phyloP scores from a whole-genome alignment of 2,329 filamentous ascomycete genomes.

The Epichloe brachyelytri region DNA sequence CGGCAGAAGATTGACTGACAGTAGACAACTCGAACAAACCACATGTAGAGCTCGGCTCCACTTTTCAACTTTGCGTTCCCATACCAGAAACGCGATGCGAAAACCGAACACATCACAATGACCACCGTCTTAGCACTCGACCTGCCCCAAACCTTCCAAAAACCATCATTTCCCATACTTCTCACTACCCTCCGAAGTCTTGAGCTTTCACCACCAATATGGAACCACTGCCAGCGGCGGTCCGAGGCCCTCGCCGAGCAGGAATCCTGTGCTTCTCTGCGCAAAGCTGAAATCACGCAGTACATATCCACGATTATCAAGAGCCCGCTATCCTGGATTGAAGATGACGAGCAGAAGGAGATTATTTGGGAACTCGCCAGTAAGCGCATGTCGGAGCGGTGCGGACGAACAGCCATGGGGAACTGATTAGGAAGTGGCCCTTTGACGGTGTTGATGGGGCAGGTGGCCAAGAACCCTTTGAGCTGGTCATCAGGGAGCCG shows the following conservation, averaged over 20 bases:
- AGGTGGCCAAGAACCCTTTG: constrained; percentile 30
- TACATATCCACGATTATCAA: constrained; percentile 60
- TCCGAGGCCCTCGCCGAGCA: constrained; percentile 29
- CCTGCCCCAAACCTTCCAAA: constrained; percentile 72
- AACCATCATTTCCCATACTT: constrained; percentile 53
- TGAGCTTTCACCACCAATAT: constrained; percentile 53
- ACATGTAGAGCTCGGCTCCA: not conserved
- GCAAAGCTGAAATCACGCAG: constrained; percentile 40
- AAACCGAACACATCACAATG: not conserved
- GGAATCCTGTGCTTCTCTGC: constrained; percentile 26
- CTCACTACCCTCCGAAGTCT: constrained; percentile 54
- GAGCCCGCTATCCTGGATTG: constrained; percentile 55
- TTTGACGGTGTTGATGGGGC: constrained; percentile 21
- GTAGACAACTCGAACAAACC: too few species aligned
- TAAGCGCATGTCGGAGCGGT: constrained; percentile 68
- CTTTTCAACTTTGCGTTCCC: not conserved
- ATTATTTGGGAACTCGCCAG: constrained; percentile 68
- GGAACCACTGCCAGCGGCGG: constrained; percentile 38
- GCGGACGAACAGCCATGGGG: constrained; percentile 55
- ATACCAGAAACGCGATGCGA: not conserved
- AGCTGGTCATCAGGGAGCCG: constrained; percentile 70
- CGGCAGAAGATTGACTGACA: too few species aligned
- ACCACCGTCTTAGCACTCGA: constrained; percentile 30
- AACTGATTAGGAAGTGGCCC: constrained; percentile 42
- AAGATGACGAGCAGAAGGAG: constrained; percentile 52